Evolutionary conservation across 2,329 filamentous ascomycete species (phyloP).

Genomic region (Daldinia eschscholtzii): DNA sequence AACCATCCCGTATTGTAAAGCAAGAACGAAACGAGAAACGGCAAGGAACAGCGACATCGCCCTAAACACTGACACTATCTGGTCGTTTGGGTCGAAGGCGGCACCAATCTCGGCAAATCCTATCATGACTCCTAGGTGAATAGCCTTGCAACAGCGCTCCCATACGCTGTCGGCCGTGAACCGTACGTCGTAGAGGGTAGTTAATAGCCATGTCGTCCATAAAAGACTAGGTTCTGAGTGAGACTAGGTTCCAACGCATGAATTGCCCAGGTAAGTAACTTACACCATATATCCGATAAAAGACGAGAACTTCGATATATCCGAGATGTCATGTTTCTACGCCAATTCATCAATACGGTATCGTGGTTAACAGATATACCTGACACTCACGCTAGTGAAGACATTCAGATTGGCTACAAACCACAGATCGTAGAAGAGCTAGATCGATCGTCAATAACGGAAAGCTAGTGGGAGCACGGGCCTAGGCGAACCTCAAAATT

Average conservation of each 20-base stretch:
- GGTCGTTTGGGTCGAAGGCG: constrained; percentile 57
- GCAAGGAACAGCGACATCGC: constrained; percentile 63
- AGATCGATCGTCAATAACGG: constrained; percentile 46
- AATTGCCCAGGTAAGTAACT: constrained; percentile 35
- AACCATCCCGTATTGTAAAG: constrained; percentile 66
- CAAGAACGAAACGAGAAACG: constrained; percentile 65
- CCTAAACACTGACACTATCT: constrained; percentile 56
- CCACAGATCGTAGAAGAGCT: constrained; percentile 72
- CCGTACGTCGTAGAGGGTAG: constrained; percentile 73
- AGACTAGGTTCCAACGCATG: constrained; percentile 50
- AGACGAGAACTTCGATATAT: constrained; percentile 47
- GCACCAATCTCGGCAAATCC: constrained; percentile 72
- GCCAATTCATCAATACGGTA: constrained; percentile 12
- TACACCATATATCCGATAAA: constrained; percentile 68
- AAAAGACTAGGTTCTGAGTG: constrained; percentile 60
- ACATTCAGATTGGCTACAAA: constrained; percentile 75
- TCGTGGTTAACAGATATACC: neutral
- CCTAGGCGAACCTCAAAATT: constrained; percentile 44
- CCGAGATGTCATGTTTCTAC: constrained; percentile 50
- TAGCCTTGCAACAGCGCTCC: constrained; percentile 68
- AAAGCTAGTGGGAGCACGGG: neutral
- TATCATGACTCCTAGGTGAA: constrained; percentile 74
- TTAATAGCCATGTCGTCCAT: constrained; percentile 77
- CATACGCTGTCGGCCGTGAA: constrained; percentile 75
- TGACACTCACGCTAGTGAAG: constrained; percentile 62